Conservation (phyloP, 805 yeast genomes). For the Kodamaea restingae region DNA sequence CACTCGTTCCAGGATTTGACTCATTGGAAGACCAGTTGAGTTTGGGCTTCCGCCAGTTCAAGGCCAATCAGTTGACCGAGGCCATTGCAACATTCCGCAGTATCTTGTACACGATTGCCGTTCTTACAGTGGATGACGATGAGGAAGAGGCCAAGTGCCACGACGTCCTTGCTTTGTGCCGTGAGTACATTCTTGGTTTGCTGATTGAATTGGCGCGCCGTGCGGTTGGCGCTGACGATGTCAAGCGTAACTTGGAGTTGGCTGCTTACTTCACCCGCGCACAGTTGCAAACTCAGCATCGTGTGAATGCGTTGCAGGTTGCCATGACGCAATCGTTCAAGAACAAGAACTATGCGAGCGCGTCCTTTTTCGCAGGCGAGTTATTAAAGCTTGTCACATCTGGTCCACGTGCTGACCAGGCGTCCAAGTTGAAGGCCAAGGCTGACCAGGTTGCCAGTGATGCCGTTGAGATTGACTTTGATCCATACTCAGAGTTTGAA, state of each 20-base stretch:
- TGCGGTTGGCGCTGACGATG: conserved; percentile 61
- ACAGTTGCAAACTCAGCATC: conserved; percentile 76
- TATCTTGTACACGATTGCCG: conserved; percentile 69
- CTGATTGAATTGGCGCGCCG: conserved; percentile 91
- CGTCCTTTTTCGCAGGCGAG: conserved; percentile 85
- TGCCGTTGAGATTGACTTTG: conserved; percentile 86
- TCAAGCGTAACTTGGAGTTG: conserved; percentile 85
- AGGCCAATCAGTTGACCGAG: conserved; percentile 74
- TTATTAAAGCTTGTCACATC: conserved; percentile 63
- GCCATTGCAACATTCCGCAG: conserved; percentile 79
- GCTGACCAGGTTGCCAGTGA: conserved; percentile 81
- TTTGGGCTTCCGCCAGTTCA: conserved; percentile 78
- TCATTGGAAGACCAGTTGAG: conserved; percentile 56
- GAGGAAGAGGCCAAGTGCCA: conserved; percentile 75
- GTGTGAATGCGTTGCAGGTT: conserved; percentile 83
- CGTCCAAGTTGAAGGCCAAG: conserved; percentile 72
- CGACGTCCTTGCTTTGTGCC: conserved; percentile 68
- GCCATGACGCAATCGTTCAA: conserved; percentile 93
- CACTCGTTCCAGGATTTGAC: conserved; percentile 73
- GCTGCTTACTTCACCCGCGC: conserved; percentile 95
- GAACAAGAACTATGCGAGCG: conserved; percentile 80
- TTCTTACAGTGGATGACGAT: conserved; percentile 64
- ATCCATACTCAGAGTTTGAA: conserved; percentile 86
- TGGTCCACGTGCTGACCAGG: conserved; percentile 87
- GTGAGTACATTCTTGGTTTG: conserved; percentile 88